These are phyloP conservation scores for Vanilla planifolia DNA, from an alignment of 106 monocot genomes.

Conservation along the genomic window DNA sequence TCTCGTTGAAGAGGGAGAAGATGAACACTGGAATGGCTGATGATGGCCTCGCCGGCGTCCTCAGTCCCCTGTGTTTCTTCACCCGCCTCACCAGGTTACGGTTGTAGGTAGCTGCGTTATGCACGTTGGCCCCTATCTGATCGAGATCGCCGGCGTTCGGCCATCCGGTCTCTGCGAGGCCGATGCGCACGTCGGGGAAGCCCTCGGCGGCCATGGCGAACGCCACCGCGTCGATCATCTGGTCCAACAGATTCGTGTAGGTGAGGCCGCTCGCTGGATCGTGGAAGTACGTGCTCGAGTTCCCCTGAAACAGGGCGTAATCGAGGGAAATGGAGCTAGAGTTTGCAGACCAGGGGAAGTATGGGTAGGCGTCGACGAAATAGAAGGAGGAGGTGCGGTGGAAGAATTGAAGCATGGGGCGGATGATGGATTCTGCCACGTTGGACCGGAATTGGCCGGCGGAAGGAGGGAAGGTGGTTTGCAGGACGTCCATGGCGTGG, in stretches of 20 bases:
- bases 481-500: conserved; percentile 78
- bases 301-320: conserved; percentile 51
- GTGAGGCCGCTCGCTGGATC: conserved; percentile 44
- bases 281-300: conserved; percentile 17
- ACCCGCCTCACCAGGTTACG: conserved; percentile 55
- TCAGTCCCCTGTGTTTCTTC: conserved; percentile 15
- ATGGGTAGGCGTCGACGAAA: conserved; percentile 85
- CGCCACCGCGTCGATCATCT: conserved; percentile 68
- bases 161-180: conserved; percentile 87
- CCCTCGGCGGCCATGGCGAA: conserved; percentile 59
- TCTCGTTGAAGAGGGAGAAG: conserved; percentile 83
- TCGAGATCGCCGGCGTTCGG: conserved; percentile 76
- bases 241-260: conserved; percentile 90
- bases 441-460: conserved; percentile 64
- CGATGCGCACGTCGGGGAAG: conserved; percentile 35
- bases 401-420: conserved; percentile 68
- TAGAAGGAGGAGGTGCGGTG: conserved; percentile 41
- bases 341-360: conserved; percentile 68
- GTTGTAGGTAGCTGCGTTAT: conserved; percentile 75
- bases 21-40: conserved; percentile 45
- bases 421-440: conserved; percentile 43
- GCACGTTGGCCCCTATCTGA: conserved; percentile 59
- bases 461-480: conserved; percentile 67
- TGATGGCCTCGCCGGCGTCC: conserved; percentile 71
- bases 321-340: conserved; percentile 36